Base-by-base conservation (phyloP, 495 filamentous ascomycete species). In the Evansstolkia leycettana region DNA sequence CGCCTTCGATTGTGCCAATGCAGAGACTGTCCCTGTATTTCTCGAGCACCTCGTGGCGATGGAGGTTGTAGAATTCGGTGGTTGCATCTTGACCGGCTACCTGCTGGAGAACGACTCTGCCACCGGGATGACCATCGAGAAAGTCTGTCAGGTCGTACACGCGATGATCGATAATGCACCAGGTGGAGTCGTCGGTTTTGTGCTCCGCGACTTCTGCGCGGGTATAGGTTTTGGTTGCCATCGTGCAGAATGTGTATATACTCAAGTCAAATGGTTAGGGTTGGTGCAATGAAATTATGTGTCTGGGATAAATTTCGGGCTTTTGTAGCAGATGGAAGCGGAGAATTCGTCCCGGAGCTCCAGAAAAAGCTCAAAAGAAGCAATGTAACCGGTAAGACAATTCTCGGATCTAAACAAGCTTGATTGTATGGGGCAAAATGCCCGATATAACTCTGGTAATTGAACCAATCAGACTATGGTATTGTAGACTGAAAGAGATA, bases 1-100 rank as follows among this genome's bases (percentile, higher is more conserved):
- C 82, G 42, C 78, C 80, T 26, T 73, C 64, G 45, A 93, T 53
- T 8, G 73, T 78, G 42, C 85, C 85, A 41, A 90, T 72, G 58
- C 72, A 80, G n/a, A 90, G 70, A 17, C 53, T 41, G 43, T 72
- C 62, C 3, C 56, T 50, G 69, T 90, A 90, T 47, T 84, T 86
- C 36, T 73, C 55, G 2, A 90, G 72, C 2, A 90, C 73, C 29
- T 69, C 65, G 13, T 73, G 72, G 24, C 77, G 75, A 30, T 75
- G 73, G 2, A 69, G 60, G 42, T 78, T 64, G 37, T 76, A 73
- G 38, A 72, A 78, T 0, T 57, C 64, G 15, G 57, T 55, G 2
- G 69, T 76, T 15, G 70, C 73, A 45, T 78, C 73, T 30, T 58
- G 53, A 14, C 75, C 74, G 35, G 70, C 75, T 3, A 69, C 58